A percentile compares a stretch with the other conserved stretches of the same genome.
Evolutionary conservation across 2,329 filamentous ascomycete species (phyloP).

Genomic region (Myriosclerotinia duriaeana): DNA sequence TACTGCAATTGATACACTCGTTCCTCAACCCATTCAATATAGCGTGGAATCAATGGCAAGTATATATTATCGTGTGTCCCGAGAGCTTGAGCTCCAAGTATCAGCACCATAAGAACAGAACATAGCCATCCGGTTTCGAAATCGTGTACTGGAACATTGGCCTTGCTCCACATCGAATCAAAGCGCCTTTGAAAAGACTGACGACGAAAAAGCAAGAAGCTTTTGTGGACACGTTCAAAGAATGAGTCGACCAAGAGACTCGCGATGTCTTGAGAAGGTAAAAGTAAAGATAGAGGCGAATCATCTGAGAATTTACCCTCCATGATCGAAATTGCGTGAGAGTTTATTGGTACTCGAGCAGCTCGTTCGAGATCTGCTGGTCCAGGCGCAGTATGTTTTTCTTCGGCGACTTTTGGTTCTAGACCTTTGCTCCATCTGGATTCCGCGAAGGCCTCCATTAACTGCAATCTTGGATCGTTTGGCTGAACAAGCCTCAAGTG

Average conservation of each 20-base stretch:
- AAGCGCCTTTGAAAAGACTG: constrained; percentile 44
- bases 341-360: neutral
- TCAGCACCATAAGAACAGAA: constrained; percentile 41
- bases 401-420: constrained; percentile 35
- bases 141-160: constrained; percentile 36
- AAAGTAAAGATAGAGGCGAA: constrained; percentile 31
- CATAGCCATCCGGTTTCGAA: constrained; percentile 46
- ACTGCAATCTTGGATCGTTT: constrained; percentile 34
- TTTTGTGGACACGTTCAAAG: constrained; percentile 44
- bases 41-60: constrained; percentile 41
- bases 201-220: constrained; percentile 45
- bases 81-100: constrained; percentile 44
- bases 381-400: constrained; percentile 26
- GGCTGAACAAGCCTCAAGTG: constrained; percentile 31
- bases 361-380: constrained; percentile 20
- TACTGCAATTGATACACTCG: constrained; percentile 43
- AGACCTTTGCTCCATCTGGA: constrained; percentile 39
- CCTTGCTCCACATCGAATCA: constrained; percentile 42
- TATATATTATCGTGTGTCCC: constrained; percentile 39
- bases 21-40: constrained; percentile 40
- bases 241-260: constrained; percentile 45
- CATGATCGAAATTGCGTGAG: constrained; percentile 11
- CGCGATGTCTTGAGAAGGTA: constrained; percentile 43
- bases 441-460: constrained; percentile 35
- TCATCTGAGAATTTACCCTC: constrained; percentile 26